phyloP scores from a whole-genome alignment of 176 grass and related monocot species.

The Eleusine coracana region DNA sequence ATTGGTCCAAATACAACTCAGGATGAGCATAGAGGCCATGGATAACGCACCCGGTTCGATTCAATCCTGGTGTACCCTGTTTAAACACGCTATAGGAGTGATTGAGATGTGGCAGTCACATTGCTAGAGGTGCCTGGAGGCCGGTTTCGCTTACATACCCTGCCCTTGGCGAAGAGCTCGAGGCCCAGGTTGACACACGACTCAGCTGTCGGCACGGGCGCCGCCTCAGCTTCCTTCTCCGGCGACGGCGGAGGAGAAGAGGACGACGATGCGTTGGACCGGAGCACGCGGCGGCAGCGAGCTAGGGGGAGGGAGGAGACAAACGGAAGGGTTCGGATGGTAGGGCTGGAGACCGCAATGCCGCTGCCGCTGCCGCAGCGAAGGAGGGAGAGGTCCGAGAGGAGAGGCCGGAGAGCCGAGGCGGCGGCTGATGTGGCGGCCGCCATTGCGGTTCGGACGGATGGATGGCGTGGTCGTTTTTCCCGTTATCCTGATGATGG shows the following conservation, averaged over 20 bases:
- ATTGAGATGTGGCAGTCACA: neutral
- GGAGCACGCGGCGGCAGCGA: constrained; percentile 32
- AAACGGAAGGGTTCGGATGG: constrained; percentile 13
- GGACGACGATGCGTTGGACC: constrained; percentile 49
- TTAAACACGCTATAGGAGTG: neutral
- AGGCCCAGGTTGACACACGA: constrained; percentile 87
- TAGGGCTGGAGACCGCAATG: neutral
- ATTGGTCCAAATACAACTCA: neutral
- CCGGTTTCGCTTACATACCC: constrained; percentile 50
- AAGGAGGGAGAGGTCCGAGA: neutral
- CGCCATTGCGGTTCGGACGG: constrained; percentile 22
- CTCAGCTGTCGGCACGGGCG: constrained; percentile 55
- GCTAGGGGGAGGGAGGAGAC: neutral
- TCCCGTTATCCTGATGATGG: constrained; percentile 38
- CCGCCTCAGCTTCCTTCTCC: constrained; percentile 41
- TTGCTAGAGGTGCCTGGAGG: neutral
- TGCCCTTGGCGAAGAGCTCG: constrained; percentile 86
- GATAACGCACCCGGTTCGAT: neutral
- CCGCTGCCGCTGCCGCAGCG: neutral
- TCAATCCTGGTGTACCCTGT: neutral
- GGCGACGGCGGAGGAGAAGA: constrained; percentile 53
- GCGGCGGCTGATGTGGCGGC: constrained; percentile 18
- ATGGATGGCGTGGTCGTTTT: constrained; percentile 40
- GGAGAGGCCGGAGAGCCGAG: constrained; percentile 32
- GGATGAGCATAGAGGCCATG: neutral